Base-by-base conservation (phyloP, 2,329 filamentous ascomycete genomes). In the Penicillium frequentans region DNA sequence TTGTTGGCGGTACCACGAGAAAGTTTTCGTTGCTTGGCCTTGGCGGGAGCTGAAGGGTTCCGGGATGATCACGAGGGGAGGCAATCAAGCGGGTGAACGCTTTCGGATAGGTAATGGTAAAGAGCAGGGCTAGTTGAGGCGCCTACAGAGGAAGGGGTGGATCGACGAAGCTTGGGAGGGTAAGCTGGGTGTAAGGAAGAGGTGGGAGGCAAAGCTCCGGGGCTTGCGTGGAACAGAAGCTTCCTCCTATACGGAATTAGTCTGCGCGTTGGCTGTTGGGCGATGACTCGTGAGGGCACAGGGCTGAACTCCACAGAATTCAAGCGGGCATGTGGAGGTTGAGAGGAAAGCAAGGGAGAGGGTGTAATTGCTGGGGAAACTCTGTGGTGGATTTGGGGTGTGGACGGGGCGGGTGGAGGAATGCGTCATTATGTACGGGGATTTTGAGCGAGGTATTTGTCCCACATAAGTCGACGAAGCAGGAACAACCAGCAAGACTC, bases 361-460 rank as follows among this genome's bases (percentile, higher is more conserved):
- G 39, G 9, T 42, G 19, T 42, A 51, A 56, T 64, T 63, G 56
- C 39, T 59, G 52, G 42, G 49, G 46, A 59, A 53, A 21, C 19
- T 42, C 45, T 49, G 51, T 62, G 59, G 53, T 65, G 56, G 60
- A 52, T 61, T 63, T 54, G 59, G 52, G 57, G 63, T 59, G 57
- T 68, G 57, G 60, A 54, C 58, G 57, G 48, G 51, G 52, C 61
- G 63, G 62, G 51, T 59, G 54, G 61, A 68, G 64, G 63, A 69
- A 72, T 73, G 71, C 71, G 71, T 73, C 71, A 73, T 73, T 66
- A 70, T 68, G 58, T 62, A 61, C 56, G 65, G 64, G 62, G 65
- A 59, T 62, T 62, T 57, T 58, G 52, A 49, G 49, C 31, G 47
- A 57, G 59, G 53, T 55, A 52, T 46, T 57, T 58, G 55, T 57